Base-by-base conservation (phyloP, 805 yeast species). In the Metschnikowia shivogae region DNA sequence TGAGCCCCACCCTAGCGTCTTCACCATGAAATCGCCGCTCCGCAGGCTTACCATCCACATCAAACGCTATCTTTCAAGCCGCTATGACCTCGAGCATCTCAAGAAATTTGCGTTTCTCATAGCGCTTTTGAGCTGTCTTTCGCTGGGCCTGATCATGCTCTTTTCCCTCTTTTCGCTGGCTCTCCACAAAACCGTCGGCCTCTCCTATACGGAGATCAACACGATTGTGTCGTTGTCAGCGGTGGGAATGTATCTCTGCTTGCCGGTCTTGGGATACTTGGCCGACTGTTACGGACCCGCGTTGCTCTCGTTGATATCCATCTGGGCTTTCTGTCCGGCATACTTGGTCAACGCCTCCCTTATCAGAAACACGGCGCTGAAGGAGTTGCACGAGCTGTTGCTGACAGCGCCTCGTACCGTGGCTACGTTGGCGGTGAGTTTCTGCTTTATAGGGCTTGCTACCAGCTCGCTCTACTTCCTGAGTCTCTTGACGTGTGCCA, bases 251-350 rank as follows among this genome's bases (percentile, higher is more conserved):
- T 93, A 92, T 61, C 62, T 89, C 42, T 82, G 92, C 8, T 78
- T 92, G 6, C 97, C 98, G 0, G 58, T 84, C 0, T 63, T 89
- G 35, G 97, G 97, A 0, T 79, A 85, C 51, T 65, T 87, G 40
- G 89, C 93, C 2, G 97, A 89, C 60, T 71, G 82, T n/a, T 86
- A 84, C 58, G 95, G 96, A 0, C 89, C 95, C 1, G 85, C 85
- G 9, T 59, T 84, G 12, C 62, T 89, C 35, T 82, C 90, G 4
- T 54, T 82, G 24, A 55, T 86, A 14, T 77, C 90, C 4, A 64
- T 82, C 35, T 46, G 78, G 42, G 67, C 83, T 24, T 84, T 84
- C 55, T 70, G 80, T 5, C 89, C 93, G 0, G 83, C 89, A 14
- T 89, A 89, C 63, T 59, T 75, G 27, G 48, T 74, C 27, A 70